Conservation (phyloP, 192 early-diverging fungal species). For the Mortierella claussenii region DNA sequence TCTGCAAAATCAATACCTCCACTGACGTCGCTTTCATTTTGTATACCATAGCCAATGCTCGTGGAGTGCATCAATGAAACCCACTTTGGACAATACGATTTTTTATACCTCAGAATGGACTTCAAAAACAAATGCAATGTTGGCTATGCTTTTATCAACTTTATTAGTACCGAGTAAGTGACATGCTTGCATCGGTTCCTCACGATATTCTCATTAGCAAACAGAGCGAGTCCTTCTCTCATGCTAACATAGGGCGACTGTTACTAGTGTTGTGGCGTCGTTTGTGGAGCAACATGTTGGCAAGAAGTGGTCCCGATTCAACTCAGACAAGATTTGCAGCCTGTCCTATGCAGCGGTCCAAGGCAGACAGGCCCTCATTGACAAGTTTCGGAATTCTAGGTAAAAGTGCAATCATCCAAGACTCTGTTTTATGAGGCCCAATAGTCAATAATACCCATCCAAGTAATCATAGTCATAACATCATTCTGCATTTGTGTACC, state of each 20-base stretch:
- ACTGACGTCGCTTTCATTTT: too few species aligned
- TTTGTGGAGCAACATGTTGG: slow-evolving; percentile 77
- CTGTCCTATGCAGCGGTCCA: slow-evolving; percentile 87
- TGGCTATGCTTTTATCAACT: slow-evolving; percentile 83
- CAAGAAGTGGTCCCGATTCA: slow-evolving; percentile 82
- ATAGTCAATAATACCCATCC: too few species aligned
- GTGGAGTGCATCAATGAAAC: slow-evolving; percentile 76
- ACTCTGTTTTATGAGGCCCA: too few species aligned
- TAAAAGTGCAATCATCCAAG: slow-evolving; percentile 38
- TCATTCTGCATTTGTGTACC: too few species aligned
- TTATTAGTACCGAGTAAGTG: slow-evolving; percentile 67
- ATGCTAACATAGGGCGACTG: too few species aligned
- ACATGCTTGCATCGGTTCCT: too few species aligned
- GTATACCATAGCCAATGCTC: slow-evolving; percentile 73
- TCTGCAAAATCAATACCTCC: too few species aligned
- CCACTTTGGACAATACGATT: slow-evolving; percentile 75
- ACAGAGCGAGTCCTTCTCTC: too few species aligned
- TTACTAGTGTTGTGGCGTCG: slow-evolving; percentile 65
- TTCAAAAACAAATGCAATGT: slow-evolving; percentile 92
- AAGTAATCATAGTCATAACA: too few species aligned
- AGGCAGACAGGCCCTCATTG: slow-evolving; percentile 73
- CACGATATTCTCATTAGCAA: too few species aligned
- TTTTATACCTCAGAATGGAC: slow-evolving; percentile 88
- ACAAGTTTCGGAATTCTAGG: slow-evolving; percentile 85
- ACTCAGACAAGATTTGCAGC: slow-evolving; percentile 80